A percentile compares a stretch with the other conserved stretches of the same genome.
phyloP scores from a whole-genome alignment of 306 rosid species.

The Abrus precatorius region DNA sequence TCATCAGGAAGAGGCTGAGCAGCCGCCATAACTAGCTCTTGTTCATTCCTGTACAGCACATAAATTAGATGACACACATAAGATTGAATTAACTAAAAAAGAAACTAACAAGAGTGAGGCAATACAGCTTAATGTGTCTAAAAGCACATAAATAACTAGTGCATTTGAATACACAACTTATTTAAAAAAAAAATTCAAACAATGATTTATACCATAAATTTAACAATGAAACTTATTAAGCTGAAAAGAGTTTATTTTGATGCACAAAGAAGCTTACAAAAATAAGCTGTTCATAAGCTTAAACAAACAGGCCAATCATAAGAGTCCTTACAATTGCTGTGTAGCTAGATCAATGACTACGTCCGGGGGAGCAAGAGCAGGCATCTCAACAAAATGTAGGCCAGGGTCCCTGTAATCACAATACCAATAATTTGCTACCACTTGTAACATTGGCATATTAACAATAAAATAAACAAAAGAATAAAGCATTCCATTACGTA shows the following conservation, averaged over 20 bases:
- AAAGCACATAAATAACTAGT: no score
- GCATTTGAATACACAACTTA: no score
- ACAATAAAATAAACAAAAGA: not conserved
- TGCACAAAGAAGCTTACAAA: no score
- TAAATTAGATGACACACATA: not conserved
- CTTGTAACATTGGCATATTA: conserved; percentile 18
- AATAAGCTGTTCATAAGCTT: no score
- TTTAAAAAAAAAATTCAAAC: no score
- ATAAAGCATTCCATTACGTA: conserved; percentile 40
- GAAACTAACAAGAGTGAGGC: not conserved
- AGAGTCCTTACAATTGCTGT: conserved; percentile 61
- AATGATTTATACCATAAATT: no score
- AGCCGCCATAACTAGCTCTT: conserved; percentile 60
- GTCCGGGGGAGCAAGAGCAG: conserved; percentile 90
- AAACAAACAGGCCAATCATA: not conserved
- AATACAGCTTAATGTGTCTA: not conserved
- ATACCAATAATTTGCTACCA: not conserved
- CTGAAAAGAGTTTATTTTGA: no score
- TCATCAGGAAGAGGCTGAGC: conserved; percentile 80
- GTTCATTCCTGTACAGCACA: conserved; percentile 65
- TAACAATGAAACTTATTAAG: no score
- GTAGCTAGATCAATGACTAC: conserved; percentile 66
- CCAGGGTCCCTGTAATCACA: conserved; percentile 58
- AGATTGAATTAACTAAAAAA: conserved; percentile 11
- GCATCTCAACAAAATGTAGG: conserved; percentile 83